A percentile compares a stretch with the other conserved stretches of the same genome.
Conservation (phyloP, 805 yeast genomes). For the Candida chilensis region DNA sequence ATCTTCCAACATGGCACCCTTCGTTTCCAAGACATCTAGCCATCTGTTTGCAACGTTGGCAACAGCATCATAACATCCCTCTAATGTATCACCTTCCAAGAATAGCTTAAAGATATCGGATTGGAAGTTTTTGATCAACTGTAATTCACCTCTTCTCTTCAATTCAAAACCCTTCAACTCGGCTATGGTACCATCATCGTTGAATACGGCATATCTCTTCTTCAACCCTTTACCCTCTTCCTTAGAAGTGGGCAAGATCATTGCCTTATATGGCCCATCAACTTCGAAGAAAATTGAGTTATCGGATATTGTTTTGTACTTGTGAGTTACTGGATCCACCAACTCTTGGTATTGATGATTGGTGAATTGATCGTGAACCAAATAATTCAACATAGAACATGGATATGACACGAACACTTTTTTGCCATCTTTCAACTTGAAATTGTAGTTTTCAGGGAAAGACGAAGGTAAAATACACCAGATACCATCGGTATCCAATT, state of each 20-base stretch:
- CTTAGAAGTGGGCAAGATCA: slow-evolving; percentile 93
- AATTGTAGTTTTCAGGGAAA: slow-evolving; percentile 81
- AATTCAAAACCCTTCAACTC: slow-evolving; percentile 95
- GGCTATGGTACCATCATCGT: slow-evolving; percentile 87
- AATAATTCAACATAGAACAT: slow-evolving; percentile 89
- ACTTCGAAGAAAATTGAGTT: slow-evolving; percentile 96
- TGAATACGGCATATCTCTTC: slow-evolving; percentile 95
- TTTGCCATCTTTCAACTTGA: slow-evolving; percentile 71
- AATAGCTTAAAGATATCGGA: slow-evolving; percentile 89
- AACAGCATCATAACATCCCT: slow-evolving; percentile 78
- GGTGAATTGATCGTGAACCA: slow-evolving; percentile 86
- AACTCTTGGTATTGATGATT: slow-evolving; percentile 91
- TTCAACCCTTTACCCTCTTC: slow-evolving; percentile 97
- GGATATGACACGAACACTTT: slow-evolving; percentile 78
- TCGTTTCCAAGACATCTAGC: slow-evolving; percentile 87
- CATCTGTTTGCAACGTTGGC: slow-evolving; percentile 92
- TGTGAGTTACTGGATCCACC: slow-evolving; percentile 56
- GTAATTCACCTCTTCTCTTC: slow-evolving; percentile 94
- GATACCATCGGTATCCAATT: slow-evolving; percentile 97
- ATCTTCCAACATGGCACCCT: slow-evolving; percentile 82
- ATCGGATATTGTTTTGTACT: slow-evolving; percentile 74
- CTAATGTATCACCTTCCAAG: slow-evolving; percentile 74
- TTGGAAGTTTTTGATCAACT: slow-evolving; percentile 89
- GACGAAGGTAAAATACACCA: slow-evolving; percentile 96
- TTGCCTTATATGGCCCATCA: slow-evolving; percentile 97